Conservation (phyloP, 2,329 filamentous ascomycete genomes). For the Colletotrichum graminicola region DNA sequence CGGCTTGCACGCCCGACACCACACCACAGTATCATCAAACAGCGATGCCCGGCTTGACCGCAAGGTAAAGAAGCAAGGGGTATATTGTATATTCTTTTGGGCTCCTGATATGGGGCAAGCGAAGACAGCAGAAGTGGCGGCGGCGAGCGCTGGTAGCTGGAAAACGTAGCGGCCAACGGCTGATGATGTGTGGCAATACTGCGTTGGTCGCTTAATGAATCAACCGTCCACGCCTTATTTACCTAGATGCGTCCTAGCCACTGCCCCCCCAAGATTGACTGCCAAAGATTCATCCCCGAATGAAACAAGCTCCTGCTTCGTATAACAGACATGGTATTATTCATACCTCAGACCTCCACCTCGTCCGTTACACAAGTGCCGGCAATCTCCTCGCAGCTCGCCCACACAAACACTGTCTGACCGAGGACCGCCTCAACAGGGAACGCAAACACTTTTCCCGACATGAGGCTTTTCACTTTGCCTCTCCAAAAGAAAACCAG, state of each 20-base stretch:
- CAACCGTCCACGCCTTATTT: not conserved
- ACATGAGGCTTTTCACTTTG: conserved; percentile 74
- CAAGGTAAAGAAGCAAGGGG: conserved; percentile 20
- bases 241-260: not conserved
- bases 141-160: conserved; percentile 20
- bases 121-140: not conserved
- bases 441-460: conserved; percentile 69
- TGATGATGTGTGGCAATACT: conserved; percentile 22
- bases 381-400: conserved; percentile 89
- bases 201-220: conserved; percentile 29
- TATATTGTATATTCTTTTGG: conserved; percentile 36
- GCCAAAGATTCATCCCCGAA: not conserved
- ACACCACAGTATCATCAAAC: conserved; percentile 40
- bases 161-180: conserved; percentile 10
- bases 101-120: not conserved
- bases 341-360: conserved; percentile 8
- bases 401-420: conserved; percentile 72
- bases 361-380: conserved; percentile 60
- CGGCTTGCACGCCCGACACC: conserved; percentile 27
- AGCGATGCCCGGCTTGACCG: conserved; percentile 38
- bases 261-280: too few species aligned
- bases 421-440: conserved; percentile 63
- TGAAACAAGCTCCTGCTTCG: too few species aligned
- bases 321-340: not conserved
- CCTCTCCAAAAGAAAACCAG: conserved; percentile 77